Base-by-base conservation (phyloP, 257 asterid genomes). In the Fraxinus pennsylvanica region DNA sequence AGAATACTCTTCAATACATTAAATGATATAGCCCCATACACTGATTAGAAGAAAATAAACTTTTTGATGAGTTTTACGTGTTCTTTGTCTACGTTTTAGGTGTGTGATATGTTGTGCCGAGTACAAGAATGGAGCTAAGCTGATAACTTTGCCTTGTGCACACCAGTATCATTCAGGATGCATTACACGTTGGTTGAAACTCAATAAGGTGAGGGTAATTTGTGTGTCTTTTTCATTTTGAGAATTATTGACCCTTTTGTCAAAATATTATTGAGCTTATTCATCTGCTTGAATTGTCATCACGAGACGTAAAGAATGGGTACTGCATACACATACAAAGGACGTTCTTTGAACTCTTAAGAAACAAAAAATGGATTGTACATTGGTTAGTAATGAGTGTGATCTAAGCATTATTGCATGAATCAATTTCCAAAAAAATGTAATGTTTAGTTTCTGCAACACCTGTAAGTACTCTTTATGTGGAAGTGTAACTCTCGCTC, bases 161-260 rank as follows among this genome's bases (percentile, higher is more conserved):
- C 99, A 95, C 85, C 90, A 85, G 76, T 95, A 91, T 82, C 99
- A 95, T 82, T 86, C 92, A 13, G 76, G 73, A 25, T 95, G 99
- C 78, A 95, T 95, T 82, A 83, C 66, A 1, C 91, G 82, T 38
- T 92, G 99, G 98, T 82, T 95, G 84, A 87, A 85, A 75, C 87
- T 78, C 72, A 90, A 85, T 25, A 92, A 91, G 92, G 99, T 92
- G 78, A 81, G 72, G 63, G 33, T 59, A 33, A 29, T 68, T 22
- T 27, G 1, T 25, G 27, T 57, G 0, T 32, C 59, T 21, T 5
- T 5, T 6, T 72, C 17, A 1, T 50, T 59, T 73, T 10, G 35
- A 35, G 41, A 45, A 33, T 71, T 22, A n/a, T 59, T 3, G 29
- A 41, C 3, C 6, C 68, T 3, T 67, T 59, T 43, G 47, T 39